Conservation (phyloP, 495 filamentous ascomycete species). For the Hypoxylon perforatum region DNA sequence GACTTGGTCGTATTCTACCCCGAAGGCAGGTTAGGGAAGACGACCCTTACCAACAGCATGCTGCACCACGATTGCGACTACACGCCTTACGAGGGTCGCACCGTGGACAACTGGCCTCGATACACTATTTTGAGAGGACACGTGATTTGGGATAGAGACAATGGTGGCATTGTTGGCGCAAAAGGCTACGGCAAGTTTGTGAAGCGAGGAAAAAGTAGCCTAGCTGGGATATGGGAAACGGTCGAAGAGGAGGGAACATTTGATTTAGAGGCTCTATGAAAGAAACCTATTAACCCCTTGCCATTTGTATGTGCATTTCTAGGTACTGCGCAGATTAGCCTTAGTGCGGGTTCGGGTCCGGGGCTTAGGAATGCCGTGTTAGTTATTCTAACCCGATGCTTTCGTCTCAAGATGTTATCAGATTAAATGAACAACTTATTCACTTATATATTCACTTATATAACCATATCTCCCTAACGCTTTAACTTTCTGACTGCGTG, state of each 20-base stretch:
- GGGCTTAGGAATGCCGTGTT: too few relatives aligned
- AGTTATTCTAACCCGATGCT: too few relatives aligned
- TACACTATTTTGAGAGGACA: slow-evolving; percentile 69
- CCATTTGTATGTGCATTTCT: too few relatives aligned
- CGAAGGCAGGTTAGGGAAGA: slow-evolving; percentile 50
- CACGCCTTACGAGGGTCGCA: slow-evolving; percentile 69
- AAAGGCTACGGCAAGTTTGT: slow-evolving; percentile 65
- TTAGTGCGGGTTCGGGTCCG: too few relatives aligned
- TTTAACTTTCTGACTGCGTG: too few relatives aligned
- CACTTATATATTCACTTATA: too few relatives aligned
- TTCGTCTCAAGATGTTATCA: too few relatives aligned
- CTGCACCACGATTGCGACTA: slow-evolving; percentile 71
- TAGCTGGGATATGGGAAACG: slow-evolving; percentile 48
- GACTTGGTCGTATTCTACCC: slow-evolving; percentile 67
- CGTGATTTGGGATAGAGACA: slow-evolving; percentile 67
- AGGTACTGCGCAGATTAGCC: too few relatives aligned
- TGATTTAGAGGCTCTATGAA: slow-evolving; percentile 35
- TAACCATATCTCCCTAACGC: too few relatives aligned
- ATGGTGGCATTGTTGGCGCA: slow-evolving; percentile 59
- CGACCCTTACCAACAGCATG: slow-evolving; percentile 60
- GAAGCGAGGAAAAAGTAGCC: slow-evolving; percentile 57
- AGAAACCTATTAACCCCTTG: too few relatives aligned
- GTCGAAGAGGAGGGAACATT: slow-evolving; percentile 37
- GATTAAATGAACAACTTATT: too few relatives aligned
- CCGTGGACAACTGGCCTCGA: slow-evolving; percentile 67